A percentile compares a stretch with the other conserved stretches of the same genome.
Conservation (phyloP, 805 yeast species). For the Deakozyma indianensis region DNA sequence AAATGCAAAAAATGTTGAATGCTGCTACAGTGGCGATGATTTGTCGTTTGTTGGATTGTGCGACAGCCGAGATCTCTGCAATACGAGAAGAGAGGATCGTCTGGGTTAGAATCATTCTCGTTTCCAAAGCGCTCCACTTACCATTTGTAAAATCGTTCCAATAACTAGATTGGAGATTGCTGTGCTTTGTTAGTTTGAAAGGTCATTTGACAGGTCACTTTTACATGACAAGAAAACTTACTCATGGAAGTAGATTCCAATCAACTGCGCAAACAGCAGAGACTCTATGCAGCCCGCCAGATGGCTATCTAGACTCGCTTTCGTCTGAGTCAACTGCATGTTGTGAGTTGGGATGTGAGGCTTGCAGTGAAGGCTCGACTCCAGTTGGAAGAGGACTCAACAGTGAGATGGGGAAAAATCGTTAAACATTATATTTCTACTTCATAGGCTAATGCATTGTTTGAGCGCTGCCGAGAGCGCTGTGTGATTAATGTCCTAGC, state of each 20-base stretch:
- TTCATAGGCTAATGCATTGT: too few relatives aligned
- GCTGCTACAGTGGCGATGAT: not conserved
- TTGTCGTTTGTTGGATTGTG: not conserved
- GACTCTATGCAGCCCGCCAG: not conserved
- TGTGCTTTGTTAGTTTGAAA: not conserved
- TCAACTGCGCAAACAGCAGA: not conserved
- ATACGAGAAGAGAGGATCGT: not conserved
- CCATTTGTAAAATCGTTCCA: not conserved
- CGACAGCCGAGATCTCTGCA: not conserved
- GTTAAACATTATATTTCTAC: too few relatives aligned
- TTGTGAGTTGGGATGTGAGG: too few relatives aligned
- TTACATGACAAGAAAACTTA: too few relatives aligned
- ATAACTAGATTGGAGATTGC: not conserved
- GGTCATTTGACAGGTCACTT: too few relatives aligned
- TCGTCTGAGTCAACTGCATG: not conserved
- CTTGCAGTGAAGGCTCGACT: too few relatives aligned
- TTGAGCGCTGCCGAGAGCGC: too few relatives aligned
- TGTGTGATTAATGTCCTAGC: too few relatives aligned
- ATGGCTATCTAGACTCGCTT: not conserved
- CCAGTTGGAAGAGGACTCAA: too few relatives aligned
- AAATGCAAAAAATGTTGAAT: not conserved
- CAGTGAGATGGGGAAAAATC: too few relatives aligned
- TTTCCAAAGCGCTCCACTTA: not conserved
- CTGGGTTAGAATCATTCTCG: not conserved
- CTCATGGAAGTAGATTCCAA: not conserved